phyloP scores from a whole-genome alignment of 2,329 filamentous ascomycete species.

The Xylogone sp. region DNA sequence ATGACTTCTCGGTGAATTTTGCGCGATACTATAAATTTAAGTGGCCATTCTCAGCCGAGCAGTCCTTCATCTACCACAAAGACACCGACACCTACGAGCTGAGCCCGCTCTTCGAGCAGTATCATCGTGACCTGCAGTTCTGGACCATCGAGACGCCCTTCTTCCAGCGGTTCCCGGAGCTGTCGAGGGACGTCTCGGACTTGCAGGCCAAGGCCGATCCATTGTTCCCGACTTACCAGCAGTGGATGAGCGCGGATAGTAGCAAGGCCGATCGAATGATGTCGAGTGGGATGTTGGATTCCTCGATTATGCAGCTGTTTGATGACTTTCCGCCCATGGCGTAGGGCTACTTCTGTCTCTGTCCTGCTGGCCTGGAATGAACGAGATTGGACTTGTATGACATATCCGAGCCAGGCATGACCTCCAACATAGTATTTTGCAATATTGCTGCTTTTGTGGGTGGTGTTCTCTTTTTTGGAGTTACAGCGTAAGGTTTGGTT shows the following conservation, averaged over 20 bases:
- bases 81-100: slow-evolving; percentile 8
- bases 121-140: slow-evolving; percentile 9
- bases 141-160: slow-evolving; percentile 13
- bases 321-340: neutral
- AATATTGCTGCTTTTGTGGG: too few relatives aligned
- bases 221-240: neutral
- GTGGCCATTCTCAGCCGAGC: slow-evolving; percentile 13
- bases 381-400: too few relatives aligned
- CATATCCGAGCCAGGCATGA: too few relatives aligned
- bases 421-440: too few relatives aligned
- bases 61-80: slow-evolving; percentile 10
- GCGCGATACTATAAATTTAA: slow-evolving; percentile 13
- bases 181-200: neutral
- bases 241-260: neutral
- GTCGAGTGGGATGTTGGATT: neutral
- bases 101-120: slow-evolving; percentile 11
- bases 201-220: neutral
- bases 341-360: too few relatives aligned
- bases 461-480: too few relatives aligned
- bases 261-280: neutral
- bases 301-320: neutral
- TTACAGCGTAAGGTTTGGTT: too few relatives aligned
- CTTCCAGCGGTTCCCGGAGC: slow-evolving; percentile 14
- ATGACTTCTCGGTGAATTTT: slow-evolving; percentile 11
- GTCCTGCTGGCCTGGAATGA: too few relatives aligned